phyloP scores from a whole-genome alignment of 2,329 filamentous ascomycete genomes.

The Whalleya microplaca region DNA sequence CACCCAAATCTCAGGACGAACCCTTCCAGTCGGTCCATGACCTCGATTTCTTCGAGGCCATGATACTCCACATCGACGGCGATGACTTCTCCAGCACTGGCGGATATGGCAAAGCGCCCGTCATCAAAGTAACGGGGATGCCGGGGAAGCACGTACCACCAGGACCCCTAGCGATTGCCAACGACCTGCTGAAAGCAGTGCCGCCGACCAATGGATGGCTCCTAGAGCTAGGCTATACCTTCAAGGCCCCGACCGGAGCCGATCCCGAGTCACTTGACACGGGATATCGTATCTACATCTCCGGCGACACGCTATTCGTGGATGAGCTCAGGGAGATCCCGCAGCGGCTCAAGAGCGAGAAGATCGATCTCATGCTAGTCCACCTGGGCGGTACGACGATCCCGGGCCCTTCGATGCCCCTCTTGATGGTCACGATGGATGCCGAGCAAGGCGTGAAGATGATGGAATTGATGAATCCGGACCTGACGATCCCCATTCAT shows the following conservation, averaged over 20 bases:
- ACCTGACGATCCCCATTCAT: conserved; percentile 66
- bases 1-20: conserved; percentile 43
- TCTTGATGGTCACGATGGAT: conserved; percentile 73
- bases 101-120: conserved; percentile 44
- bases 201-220: conserved; percentile 72
- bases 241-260: conserved; percentile 13
- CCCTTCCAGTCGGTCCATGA: conserved; percentile 58
- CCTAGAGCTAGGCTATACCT: conserved; percentile 59
- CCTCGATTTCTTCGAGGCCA: conserved; percentile 59
- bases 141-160: conserved; percentile 65
- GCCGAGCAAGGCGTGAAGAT: conserved; percentile 64
- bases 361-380: conserved; percentile 68
- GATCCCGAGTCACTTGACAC: conserved; percentile 41
- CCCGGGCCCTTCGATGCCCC: conserved; percentile 58
- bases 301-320: conserved; percentile 66
- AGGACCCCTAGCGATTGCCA: conserved; percentile 43
- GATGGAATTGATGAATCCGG: conserved; percentile 61
- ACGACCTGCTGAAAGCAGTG: conserved; percentile 47
- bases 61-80: conserved; percentile 44
- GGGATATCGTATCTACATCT: conserved; percentile 67
- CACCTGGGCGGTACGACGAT: conserved; percentile 70
- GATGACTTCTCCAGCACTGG: conserved; percentile 6
- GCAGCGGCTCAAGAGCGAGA: conserved; percentile 53
- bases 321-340: conserved; percentile 66
- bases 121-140: conserved; percentile 63